These are phyloP conservation scores for Ophiocordyceps australis DNA, from an alignment of 2,329 filamentous ascomycete species.

Conservation along the genomic window DNA sequence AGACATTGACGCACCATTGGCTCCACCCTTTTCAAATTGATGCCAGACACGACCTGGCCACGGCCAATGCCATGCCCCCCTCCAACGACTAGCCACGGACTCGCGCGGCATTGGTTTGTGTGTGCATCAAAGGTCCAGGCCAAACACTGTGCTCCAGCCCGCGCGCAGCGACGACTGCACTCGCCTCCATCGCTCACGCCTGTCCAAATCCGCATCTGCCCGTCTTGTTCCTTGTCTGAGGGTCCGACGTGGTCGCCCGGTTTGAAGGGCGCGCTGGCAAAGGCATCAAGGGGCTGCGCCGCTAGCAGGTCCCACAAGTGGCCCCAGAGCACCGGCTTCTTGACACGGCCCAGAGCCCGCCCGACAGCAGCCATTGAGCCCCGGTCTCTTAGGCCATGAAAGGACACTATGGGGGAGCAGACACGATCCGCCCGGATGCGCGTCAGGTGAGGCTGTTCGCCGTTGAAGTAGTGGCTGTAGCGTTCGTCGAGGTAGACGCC, in stretches of 20 bases:
- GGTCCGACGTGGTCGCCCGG: conserved; percentile 32
- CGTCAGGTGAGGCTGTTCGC: conserved; percentile 29
- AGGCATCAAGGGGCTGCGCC: conserved; percentile 17
- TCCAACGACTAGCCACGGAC: conserved; percentile 31
- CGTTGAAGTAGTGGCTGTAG: conserved; percentile 36
- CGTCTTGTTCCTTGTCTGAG: conserved; percentile 24
- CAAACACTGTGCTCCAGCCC: conserved; percentile 20
- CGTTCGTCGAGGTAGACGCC: conserved; percentile 36
- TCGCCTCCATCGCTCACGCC: conserved; percentile 18
- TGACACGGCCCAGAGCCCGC: conserved; percentile 16
- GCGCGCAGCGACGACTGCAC: conserved; percentile 22
- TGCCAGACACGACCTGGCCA: conserved; percentile 11
- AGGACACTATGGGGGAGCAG: conserved; percentile 34
- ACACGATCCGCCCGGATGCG: conserved; percentile 29
- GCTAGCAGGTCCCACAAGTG: conserved; percentile 31
- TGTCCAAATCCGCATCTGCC: conserved; percentile 17
- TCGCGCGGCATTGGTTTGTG: conserved; percentile 20
- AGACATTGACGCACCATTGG: conserved; percentile 8
- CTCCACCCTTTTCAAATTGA: conserved; percentile 12
- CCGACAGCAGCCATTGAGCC: conserved; percentile 26
- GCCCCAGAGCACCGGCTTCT: conserved; percentile 26
- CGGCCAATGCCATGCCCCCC: conserved; percentile 6
- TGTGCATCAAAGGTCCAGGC: conserved; percentile 30
- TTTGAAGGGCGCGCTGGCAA: conserved; percentile 10
- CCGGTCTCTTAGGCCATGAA: conserved; percentile 27